phyloP scores from a whole-genome alignment of 1,139 yeast genomes.

The Scheffersomyces cryptocercus region DNA sequence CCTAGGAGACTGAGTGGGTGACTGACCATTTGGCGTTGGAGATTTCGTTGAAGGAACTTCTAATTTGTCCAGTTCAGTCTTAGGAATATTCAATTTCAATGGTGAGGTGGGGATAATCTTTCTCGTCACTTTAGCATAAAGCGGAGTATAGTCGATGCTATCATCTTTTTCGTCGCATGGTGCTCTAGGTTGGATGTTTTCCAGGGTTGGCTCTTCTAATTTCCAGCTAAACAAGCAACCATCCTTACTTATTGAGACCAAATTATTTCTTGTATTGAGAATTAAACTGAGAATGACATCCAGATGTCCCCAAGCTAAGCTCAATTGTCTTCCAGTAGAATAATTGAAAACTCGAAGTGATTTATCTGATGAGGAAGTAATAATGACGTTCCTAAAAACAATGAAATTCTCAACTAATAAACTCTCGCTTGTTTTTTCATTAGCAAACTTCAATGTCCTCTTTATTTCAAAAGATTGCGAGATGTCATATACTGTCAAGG shows the following conservation, averaged over 20 bases:
- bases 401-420: constrained; percentile 44
- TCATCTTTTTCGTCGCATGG: neutral
- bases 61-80: neutral
- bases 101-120: constrained; percentile 28
- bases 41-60: neutral
- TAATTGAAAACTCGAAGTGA: constrained; percentile 54
- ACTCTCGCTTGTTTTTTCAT: constrained; percentile 36
- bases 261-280: constrained; percentile 17
- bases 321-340: constrained; percentile 43
- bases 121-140: constrained; percentile 32
- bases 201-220: constrained; percentile 10
- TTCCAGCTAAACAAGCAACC: constrained; percentile 58
- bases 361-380: constrained; percentile 57
- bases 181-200: neutral
- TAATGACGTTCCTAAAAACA: constrained; percentile 24
- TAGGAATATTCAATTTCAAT: neutral
- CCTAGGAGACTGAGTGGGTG: constrained; percentile 16
- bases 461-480: constrained; percentile 32
- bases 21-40: neutral
- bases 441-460: constrained; percentile 41
- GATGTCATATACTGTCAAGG: constrained; percentile 40
- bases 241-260: constrained; percentile 48
- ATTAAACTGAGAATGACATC: constrained; percentile 51
- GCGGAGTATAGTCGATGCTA: constrained; percentile 12
- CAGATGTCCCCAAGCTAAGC: constrained; percentile 67